Evolutionary conservation across 495 filamentous ascomycete genomes (phyloP), one percentile per base, ranked within the genome.

Genomic region (Penicillium salamii): DNA sequence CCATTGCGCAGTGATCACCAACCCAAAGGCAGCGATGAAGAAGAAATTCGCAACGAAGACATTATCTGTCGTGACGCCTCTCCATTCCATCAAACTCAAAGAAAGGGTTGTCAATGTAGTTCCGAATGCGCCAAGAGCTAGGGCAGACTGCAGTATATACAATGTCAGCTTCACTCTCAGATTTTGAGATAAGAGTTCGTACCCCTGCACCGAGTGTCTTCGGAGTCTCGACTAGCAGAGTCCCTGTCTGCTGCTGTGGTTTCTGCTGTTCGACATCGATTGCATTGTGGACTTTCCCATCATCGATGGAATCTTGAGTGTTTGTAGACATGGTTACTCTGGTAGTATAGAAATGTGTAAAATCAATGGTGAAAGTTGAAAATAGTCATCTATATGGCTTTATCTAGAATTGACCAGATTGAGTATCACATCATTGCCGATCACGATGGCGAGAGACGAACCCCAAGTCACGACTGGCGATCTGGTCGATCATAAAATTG

Each of bases 1-100:
- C 77, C 74, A 80, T 54, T 78, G 74, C 14, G 76, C 76, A 3
- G 73, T 71, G 5, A 79, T 54, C 0, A 80, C 66, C 44, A 80
- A 64, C 0, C 74, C 75, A 50, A 79, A 72, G 0, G 67, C 70
- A 5, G 70, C 65, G 35, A 75, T 66, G 46, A 75, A 74, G 62
- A 75, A 77, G 63, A 80, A 75, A 54, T 79, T 73, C 15, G 56
- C 74, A 42, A 80, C 67, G 46, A 68, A 80, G 8, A 73, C 71
- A 54, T 76, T 78, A 9, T 63, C 65, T 4, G 64, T 65, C 3
- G 59, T 70, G 14, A 78, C 66, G 18, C 69, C 71, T 33, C 76
- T 63, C 60, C 67, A 77, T 60, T 75, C 75, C 75, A 78, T 77
- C 21, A 77, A 55, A 34, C 67, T 63, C n/a, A 78, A 54, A 1